Evolutionary conservation across 2,329 filamentous ascomycete genomes (phyloP), one percentile per base, ranked within the genome.

Genomic region (Graphium sp.): DNA sequence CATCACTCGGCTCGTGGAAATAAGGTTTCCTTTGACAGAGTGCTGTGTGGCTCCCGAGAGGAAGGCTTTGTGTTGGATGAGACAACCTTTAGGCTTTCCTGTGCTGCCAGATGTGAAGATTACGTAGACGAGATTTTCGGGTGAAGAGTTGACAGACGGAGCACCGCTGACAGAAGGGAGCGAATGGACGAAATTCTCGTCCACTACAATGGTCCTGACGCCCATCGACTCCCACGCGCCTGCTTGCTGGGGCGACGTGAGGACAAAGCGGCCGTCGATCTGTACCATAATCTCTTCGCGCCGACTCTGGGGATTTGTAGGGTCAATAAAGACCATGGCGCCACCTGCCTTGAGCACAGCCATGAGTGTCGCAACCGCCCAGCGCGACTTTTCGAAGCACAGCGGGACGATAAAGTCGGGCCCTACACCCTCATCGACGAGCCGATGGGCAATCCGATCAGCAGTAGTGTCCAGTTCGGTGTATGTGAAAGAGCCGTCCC

Each of bases 71-170:
- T 40, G 38, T 14, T 39, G 34, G 26, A 42, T 27, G 33, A 61
- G 50, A 16, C 63, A 57, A 19, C 60, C 60, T 44, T 64, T 64
- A 7, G 60, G 60, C 18, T 46, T 45, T 6, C 60, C 60, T 2
- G 60, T 64, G 6, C 56, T 62, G 12, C 60, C 60, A 7, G 59
- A 63, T 14, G 60, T 64, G 37, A 61, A 64, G 40, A 63, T 58
- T 35, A 62, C 57, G 16, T 44, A 42, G 2, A 37, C 37, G 12
- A 40, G 35, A 15, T 34, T 41, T 3, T 21, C 26, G 2, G 37
- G 24, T 1, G 27, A 38, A n/a, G n/a, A n/a, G n/a, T n/a, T n/a
- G n/a, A n/a, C n/a, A n/a, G 41, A 16, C 21, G 18, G 19, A 15
- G 22, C 26, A 13, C 33, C 34, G 15, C 32, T 25, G 11, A 35